Evolutionary conservation across 306 rosid genomes (phyloP).

Genomic region (Vachellia collinsii): DNA sequence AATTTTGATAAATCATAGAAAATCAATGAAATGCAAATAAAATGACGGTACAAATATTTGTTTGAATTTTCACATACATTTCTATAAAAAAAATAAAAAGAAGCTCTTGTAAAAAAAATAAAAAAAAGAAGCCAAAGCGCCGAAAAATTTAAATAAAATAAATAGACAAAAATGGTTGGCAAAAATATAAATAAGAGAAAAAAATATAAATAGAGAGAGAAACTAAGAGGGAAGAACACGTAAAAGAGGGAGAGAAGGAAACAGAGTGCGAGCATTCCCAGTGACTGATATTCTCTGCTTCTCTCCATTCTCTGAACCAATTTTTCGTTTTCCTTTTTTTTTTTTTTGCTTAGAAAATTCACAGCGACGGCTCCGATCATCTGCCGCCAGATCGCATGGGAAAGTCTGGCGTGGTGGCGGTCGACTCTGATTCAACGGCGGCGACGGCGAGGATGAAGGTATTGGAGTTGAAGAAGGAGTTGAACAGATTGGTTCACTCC

Average conservation of each 20-base stretch:
- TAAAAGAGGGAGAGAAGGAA: slow-evolving; percentile 1
- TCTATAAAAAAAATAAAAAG: background rate
- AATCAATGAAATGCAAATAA: background rate
- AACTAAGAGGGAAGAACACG: background rate
- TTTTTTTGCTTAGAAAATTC: too few relatives aligned
- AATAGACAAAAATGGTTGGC: background rate
- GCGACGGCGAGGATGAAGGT: slow-evolving; percentile 44
- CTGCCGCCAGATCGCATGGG: slow-evolving; percentile 46
- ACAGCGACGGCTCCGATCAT: background rate
- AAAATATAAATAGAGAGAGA: background rate
- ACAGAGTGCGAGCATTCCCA: slow-evolving; percentile 30
- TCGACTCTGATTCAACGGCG: slow-evolving; percentile 48
- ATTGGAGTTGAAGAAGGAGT: slow-evolving; percentile 62
- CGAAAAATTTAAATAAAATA: too few relatives aligned
- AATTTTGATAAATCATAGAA: background rate
- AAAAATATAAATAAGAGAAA: background rate
- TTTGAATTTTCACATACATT: background rate
- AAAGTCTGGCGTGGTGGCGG: slow-evolving; percentile 54
- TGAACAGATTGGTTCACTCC: slow-evolving; percentile 54
- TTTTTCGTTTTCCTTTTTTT: background rate
- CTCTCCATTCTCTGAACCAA: slow-evolving; percentile 33
- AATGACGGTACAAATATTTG: background rate
- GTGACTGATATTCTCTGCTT: slow-evolving; percentile 34
- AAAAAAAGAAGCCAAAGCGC: background rate
- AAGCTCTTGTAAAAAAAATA: background rate